phyloP scores from a whole-genome alignment of 1,139 yeast species.

The Blastobotrys petasosporus region DNA sequence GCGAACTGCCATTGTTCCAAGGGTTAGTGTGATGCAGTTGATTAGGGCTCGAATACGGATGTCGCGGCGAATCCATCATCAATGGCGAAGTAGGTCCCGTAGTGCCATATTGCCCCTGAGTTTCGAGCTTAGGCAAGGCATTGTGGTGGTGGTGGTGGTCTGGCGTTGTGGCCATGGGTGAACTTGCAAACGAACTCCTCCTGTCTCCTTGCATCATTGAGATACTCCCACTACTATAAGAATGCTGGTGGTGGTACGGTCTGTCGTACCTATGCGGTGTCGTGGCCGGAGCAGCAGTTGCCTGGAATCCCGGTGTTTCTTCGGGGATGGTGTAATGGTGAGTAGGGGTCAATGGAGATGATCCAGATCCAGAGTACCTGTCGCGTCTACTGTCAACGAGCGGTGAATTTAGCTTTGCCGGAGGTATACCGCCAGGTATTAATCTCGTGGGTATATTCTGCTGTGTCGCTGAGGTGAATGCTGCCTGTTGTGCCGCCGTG shows the following conservation, averaged over 20 bases:
- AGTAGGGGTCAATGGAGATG: constrained; percentile 3
- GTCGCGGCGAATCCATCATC: constrained; percentile 7
- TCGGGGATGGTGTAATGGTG: no score
- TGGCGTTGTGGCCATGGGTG: no score
- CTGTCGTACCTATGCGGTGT: background rate
- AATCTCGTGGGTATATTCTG: constrained; percentile 9
- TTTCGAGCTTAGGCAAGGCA: constrained; percentile 7
- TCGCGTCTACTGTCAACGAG: constrained; percentile 12
- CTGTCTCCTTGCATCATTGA: background rate
- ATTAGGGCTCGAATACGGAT: constrained; percentile 4
- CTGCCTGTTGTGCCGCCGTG: constrained; percentile 5
- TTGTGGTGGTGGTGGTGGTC: no score
- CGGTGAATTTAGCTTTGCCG: constrained; percentile 15
- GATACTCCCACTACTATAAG: constrained; percentile 6
- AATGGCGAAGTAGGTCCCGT: constrained; percentile 1
- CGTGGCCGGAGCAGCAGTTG: no score
- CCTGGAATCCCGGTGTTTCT: no score
- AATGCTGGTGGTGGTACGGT: constrained; percentile 10
- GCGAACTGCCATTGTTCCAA: constrained; percentile 1
- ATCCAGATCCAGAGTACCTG: no score
- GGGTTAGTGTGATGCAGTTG: constrained; percentile 2
- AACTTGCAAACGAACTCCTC: no score
- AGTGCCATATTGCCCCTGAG: constrained; percentile 4
- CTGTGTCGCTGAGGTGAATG: constrained; percentile 5
- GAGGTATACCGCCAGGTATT: constrained; percentile 8